Percentiles rank a stretch among this genome's conserved stretches.
Conservation (phyloP, 306 rosid species). For the Fragaria ananassa region DNA sequence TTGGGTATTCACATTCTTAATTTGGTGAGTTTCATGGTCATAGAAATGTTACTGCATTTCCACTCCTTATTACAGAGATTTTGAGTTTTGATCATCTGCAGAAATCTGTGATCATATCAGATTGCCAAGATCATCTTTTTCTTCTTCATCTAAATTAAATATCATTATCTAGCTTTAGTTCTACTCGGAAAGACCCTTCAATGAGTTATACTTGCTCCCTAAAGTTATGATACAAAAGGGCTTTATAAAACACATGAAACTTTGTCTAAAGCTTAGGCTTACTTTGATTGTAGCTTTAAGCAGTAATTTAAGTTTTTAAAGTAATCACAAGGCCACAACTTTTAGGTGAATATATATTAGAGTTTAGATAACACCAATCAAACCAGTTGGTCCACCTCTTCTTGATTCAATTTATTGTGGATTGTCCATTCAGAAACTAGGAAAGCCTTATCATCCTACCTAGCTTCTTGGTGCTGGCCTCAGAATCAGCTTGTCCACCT, state of each 20-base stretch:
- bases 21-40: conserved; percentile 35
- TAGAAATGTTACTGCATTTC: conserved; percentile 17
- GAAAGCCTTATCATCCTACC: conserved; percentile 30
- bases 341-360: conserved; percentile 12
- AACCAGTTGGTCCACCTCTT: conserved; percentile 27
- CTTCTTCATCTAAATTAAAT: neutral
- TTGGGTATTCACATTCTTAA: conserved; percentile 5
- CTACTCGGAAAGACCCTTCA: conserved; percentile 11
- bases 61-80: neutral
- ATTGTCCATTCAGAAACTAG: conserved; percentile 46
- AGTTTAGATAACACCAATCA: conserved; percentile 12
- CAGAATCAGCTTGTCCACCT: conserved; percentile 26
- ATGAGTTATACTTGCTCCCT: conserved; percentile 30
- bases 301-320: conserved; percentile 16
- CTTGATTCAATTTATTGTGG: conserved; percentile 32
- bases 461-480: conserved; percentile 21
- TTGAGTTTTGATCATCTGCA: conserved; percentile 5
- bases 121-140: neutral
- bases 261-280: conserved; percentile 7
- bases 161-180: conserved; percentile 6
- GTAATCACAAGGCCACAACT: conserved; percentile 8
- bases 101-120: neutral
- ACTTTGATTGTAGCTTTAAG: conserved; percentile 14
- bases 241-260: conserved; percentile 28
- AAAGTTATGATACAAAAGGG: conserved; percentile 32